These are phyloP conservation scores for Bolboschoenus planiculmis DNA, from an alignment of 176 grass and related monocot genomes.

Conservation along the genomic window DNA sequence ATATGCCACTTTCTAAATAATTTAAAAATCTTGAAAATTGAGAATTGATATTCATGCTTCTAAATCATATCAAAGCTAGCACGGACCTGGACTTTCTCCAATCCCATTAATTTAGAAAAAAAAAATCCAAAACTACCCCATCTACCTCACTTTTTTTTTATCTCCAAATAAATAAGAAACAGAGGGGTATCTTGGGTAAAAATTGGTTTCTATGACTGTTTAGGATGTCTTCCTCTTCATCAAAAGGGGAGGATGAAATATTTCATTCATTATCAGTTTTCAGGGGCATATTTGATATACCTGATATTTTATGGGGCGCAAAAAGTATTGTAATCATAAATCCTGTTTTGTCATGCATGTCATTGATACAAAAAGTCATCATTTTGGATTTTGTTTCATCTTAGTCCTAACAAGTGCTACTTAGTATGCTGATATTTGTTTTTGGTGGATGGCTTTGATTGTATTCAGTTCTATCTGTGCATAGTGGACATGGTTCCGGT, in stretches of 20 bases:
- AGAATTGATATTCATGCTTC: neutral
- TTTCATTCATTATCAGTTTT: neutral
- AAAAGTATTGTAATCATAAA: neutral
- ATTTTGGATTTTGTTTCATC: neutral
- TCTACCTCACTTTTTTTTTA: neutral
- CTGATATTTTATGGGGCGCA: neutral
- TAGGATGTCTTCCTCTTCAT: neutral
- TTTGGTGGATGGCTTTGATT: slow-evolving; percentile 9
- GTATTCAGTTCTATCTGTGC: slow-evolving; percentile 77
- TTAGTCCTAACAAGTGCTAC: neutral
- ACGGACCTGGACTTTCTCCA: neutral
- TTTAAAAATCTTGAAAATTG: neutral
- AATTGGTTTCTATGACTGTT: neutral
- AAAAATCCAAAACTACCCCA: neutral
- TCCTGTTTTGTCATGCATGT: neutral
- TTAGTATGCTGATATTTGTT: neutral
- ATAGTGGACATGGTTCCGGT: slow-evolving; percentile 78
- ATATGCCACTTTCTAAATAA: neutral
- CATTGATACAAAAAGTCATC: neutral
- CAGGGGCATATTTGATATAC: neutral
- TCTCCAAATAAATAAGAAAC: neutral
- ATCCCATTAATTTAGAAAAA: neutral
- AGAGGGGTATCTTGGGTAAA: neutral
- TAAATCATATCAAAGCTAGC: neutral
- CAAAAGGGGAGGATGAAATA: neutral